phyloP scores from a whole-genome alignment of 257 asterid genomes.

The Rubia yunnanensis region DNA sequence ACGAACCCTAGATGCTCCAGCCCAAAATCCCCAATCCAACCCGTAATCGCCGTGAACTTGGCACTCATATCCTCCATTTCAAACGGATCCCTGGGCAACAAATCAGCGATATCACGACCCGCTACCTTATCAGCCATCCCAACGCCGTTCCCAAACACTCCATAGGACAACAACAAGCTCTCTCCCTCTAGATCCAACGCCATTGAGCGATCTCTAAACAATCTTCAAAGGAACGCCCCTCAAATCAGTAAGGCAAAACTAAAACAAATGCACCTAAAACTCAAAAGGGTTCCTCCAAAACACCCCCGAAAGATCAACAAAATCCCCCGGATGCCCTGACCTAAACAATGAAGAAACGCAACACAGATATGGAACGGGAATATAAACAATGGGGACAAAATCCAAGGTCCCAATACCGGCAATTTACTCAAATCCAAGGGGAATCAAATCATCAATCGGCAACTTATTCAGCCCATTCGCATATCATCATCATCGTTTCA shows the following conservation, averaged over 20 bases:
- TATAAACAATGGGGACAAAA: neutral
- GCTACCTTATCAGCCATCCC: conserved; percentile 24
- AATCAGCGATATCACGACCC: conserved; percentile 36
- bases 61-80: conserved; percentile 38
- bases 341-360: neutral
- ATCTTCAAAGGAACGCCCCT: conserved; percentile 19
- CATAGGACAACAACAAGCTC: conserved; percentile 13
- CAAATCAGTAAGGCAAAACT: conserved; percentile 17
- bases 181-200: conserved; percentile 27
- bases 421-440: conserved; percentile 9
- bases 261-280: conserved; percentile 21
- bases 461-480: neutral
- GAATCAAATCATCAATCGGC: conserved; percentile 4
- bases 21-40: conserved; percentile 46
- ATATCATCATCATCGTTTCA: neutral
- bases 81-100: conserved; percentile 70
- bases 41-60: conserved; percentile 29
- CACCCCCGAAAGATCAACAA: conserved; percentile 3
- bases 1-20: conserved; percentile 28
- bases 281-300: conserved; percentile 8
- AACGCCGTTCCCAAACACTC: conserved; percentile 9
- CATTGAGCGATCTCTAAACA: conserved; percentile 13
- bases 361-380: neutral
- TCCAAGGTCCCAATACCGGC: neutral
- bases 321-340: neutral